These are phyloP conservation scores for Cyberlindnera suaveolens DNA, from an alignment of 805 yeast species.

Conservation along the genomic window DNA sequence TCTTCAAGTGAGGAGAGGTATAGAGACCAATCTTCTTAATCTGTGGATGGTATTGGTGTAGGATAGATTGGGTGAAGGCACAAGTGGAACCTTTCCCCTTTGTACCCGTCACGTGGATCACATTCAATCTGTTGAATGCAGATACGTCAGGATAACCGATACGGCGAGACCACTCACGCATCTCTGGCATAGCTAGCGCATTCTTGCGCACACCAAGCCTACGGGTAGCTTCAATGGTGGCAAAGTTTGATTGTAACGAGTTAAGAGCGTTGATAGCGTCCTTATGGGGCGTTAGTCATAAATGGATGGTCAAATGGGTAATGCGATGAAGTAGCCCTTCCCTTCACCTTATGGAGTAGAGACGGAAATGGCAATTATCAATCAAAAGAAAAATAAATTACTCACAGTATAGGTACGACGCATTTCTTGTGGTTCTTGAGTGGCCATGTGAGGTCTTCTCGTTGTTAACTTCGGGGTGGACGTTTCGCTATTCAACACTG, in stretches of 20 bases:
- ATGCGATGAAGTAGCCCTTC: not conserved
- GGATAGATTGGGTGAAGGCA: slow-evolving; percentile 82
- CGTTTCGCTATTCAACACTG: not conserved
- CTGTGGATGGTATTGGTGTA: slow-evolving; percentile 47
- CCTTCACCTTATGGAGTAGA: too few species aligned
- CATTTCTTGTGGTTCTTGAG: slow-evolving; percentile 4
- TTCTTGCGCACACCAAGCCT: slow-evolving; percentile 58
- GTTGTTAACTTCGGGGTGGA: not conserved
- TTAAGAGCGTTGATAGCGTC: slow-evolving; percentile 87
- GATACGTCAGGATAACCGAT: slow-evolving; percentile 52
- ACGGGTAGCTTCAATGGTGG: slow-evolving; percentile 78
- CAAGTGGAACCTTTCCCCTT: slow-evolving; percentile 98
- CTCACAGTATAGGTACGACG: slow-evolving; percentile 16
- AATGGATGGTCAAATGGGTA: not conserved
- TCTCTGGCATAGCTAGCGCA: slow-evolving; percentile 73
- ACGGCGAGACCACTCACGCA: slow-evolving; percentile 72
- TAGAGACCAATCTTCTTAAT: slow-evolving; percentile 78
- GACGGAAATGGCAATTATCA: not conserved
- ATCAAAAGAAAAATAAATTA: not conserved
- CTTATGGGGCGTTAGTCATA: slow-evolving; percentile 2
- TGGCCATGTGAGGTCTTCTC: slow-evolving; percentile 2
- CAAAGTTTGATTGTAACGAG: slow-evolving; percentile 84
- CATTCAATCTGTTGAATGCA: slow-evolving; percentile 69
- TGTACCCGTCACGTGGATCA: slow-evolving; percentile 93
- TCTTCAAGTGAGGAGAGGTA: slow-evolving; percentile 91